These are phyloP conservation scores for Quercus glauca DNA, from an alignment of 306 rosid species.

Conservation along the genomic window DNA sequence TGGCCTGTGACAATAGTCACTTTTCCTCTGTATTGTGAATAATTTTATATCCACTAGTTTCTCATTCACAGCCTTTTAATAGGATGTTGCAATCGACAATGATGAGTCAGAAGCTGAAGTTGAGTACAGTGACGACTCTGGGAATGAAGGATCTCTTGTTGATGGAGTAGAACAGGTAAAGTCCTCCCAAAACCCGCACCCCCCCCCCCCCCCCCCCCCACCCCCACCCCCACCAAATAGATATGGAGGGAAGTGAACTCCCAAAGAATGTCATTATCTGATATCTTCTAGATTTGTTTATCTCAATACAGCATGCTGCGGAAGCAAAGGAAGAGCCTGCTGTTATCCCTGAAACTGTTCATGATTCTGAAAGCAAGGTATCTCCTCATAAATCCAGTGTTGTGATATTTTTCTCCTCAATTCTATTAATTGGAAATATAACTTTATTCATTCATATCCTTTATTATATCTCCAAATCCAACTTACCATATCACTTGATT, in stretches of 20 bases:
- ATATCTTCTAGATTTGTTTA: not conserved
- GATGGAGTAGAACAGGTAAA: slow-evolving; percentile 56
- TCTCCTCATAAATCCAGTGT: slow-evolving; percentile 43
- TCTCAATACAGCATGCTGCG: slow-evolving; percentile 39
- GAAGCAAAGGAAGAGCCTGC: slow-evolving; percentile 43
- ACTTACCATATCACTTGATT: not conserved
- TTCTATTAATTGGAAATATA: not conserved
- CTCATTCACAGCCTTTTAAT: slow-evolving; percentile 33
- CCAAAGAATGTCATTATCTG: not conserved
- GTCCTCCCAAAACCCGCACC: not conserved
- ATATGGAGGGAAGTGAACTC: slow-evolving; percentile 17
- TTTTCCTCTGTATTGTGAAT: not conserved
- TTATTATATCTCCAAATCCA: not conserved
- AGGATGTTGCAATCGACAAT: slow-evolving; percentile 44
- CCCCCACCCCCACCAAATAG: slow-evolving; percentile 7
- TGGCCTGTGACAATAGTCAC: slow-evolving; percentile 1
- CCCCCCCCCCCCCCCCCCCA: slow-evolving; percentile 2
- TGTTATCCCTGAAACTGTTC: slow-evolving; percentile 45
- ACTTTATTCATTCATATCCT: not conserved
- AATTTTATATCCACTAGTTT: slow-evolving; percentile 28
- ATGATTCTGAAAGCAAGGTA: slow-evolving; percentile 37
- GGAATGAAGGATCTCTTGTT: slow-evolving; percentile 31
- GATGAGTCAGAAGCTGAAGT: slow-evolving; percentile 32
- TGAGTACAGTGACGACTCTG: slow-evolving; percentile 37
- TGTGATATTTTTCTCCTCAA: slow-evolving; percentile 28